phyloP scores from a whole-genome alignment of 345 rosid species.

The Brassica napus region DNA sequence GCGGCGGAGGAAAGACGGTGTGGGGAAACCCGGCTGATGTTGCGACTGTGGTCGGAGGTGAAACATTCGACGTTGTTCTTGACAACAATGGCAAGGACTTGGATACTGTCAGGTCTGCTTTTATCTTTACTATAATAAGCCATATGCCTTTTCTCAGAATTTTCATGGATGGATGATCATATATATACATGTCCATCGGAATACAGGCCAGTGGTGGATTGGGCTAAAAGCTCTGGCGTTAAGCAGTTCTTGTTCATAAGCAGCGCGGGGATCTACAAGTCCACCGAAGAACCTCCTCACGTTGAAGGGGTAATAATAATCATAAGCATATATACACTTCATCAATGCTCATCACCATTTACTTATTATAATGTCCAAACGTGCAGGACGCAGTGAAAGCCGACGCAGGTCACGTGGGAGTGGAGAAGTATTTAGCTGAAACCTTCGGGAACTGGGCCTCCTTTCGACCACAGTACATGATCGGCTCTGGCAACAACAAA shows the following conservation, averaged over 20 bases:
- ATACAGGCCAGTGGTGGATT: constrained; percentile 76
- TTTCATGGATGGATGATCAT: not conserved
- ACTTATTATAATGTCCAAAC: not conserved
- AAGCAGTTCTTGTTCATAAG: constrained; percentile 88
- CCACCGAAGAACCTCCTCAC: constrained; percentile 90
- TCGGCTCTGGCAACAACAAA: constrained; percentile 97
- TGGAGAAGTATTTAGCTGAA: constrained; percentile 82
- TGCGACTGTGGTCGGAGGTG: constrained; percentile 65
- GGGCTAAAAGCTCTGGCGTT: constrained; percentile 82
- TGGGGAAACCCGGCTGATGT: constrained; percentile 90
- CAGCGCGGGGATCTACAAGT: constrained; percentile 92
- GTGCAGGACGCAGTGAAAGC: constrained; percentile 79
- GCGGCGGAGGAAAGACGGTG: constrained; percentile 80
- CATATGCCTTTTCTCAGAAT: not conserved
- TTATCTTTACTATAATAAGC: not conserved
- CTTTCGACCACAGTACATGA: constrained; percentile 95
- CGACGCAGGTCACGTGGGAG: constrained; percentile 83
- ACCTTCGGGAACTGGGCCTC: constrained; percentile 59
- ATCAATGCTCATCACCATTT: not conserved
- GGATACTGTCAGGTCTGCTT: constrained; percentile 71
- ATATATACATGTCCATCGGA: not conserved
- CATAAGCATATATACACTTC: not conserved
- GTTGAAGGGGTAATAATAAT: constrained; percentile 68
- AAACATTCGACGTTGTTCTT: constrained; percentile 76
- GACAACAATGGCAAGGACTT: constrained; percentile 95